A percentile compares a stretch with the other conserved stretches of the same genome.
Evolutionary conservation across 345 rosid genomes (phyloP).

Genomic region (Pugionium dolabratum): DNA sequence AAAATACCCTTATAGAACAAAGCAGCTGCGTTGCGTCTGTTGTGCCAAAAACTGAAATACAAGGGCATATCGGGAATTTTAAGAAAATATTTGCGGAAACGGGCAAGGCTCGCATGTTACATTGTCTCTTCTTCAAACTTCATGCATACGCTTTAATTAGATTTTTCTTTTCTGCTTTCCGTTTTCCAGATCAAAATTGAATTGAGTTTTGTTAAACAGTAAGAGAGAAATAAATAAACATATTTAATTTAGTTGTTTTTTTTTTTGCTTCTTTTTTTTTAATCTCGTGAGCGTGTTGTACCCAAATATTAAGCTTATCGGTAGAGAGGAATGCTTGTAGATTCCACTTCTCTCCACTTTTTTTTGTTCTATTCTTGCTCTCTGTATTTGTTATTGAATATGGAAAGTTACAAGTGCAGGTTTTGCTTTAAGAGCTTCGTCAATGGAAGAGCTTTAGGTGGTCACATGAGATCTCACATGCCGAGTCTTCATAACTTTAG

Average conservation of each 20-base stretch:
- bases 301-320: conserved; percentile 34
- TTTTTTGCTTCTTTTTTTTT: background rate
- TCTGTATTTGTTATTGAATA: conserved; percentile 17
- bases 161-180: conserved; percentile 41
- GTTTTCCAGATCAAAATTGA: conserved; percentile 26
- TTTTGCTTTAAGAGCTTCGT: conserved; percentile 63
- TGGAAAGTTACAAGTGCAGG: conserved; percentile 78
- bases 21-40: conserved; percentile 15
- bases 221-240: conserved; percentile 19
- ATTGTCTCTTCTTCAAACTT: conserved; percentile 55
- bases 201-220: conserved; percentile 30
- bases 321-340: conserved; percentile 61
- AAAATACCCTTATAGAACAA: conserved; percentile 33
- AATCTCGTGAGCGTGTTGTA: conserved; percentile 23
- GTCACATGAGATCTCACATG: conserved; percentile 89
- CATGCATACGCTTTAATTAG: conserved; percentile 63
- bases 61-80: conserved; percentile 48
- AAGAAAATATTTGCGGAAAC: conserved; percentile 49
- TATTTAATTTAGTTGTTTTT: conserved; percentile 37
- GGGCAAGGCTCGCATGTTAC: conserved; percentile 85
- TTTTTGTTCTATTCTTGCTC: conserved; percentile 21
- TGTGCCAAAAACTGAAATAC: conserved; percentile 9
- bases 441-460: conserved; percentile 80
- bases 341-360: conserved; percentile 50
- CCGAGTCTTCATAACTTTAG: conserved; percentile 42